These are phyloP conservation scores for Cryphonectria radicalis DNA, from an alignment of 2,329 filamentous ascomycete genomes.

Conservation along the genomic window DNA sequence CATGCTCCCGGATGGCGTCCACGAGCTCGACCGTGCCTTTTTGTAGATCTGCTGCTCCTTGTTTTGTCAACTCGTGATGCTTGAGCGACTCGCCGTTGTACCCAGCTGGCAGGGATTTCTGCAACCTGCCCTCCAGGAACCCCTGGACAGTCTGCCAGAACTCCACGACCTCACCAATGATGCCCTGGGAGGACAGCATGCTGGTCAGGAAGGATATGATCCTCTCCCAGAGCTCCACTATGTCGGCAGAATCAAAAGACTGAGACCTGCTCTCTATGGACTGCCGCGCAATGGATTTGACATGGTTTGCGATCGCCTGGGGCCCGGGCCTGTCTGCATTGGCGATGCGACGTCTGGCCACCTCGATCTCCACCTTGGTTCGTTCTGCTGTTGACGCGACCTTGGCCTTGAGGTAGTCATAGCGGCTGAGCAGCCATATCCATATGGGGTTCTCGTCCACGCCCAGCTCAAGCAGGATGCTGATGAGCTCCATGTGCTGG, in stretches of 20 bases:
- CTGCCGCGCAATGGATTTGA: conserved; percentile 74
- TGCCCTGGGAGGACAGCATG: conserved; percentile 76
- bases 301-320: conserved; percentile 72
- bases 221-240: conserved; percentile 93
- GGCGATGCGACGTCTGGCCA: conserved; percentile 80
- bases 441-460: conserved; percentile 96
- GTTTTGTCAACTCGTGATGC: conserved; percentile 78
- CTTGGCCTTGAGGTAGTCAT: conserved; percentile 85
- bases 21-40: conserved; percentile 83
- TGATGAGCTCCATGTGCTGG: conserved; percentile 87
- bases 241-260: conserved; percentile 76
- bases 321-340: conserved; percentile 72
- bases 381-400: conserved; percentile 81
- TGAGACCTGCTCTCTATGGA: conserved; percentile 62
- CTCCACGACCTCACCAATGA: conserved; percentile 86
- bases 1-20: conserved; percentile 76
- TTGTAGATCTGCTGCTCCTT: conserved; percentile 73
- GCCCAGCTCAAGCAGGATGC: conserved; percentile 86
- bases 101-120: conserved; percentile 77
- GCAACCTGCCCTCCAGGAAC: conserved; percentile 85
- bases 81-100: conserved; percentile 79
- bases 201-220: conserved; percentile 74
- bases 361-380: conserved; percentile 90
- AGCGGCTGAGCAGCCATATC: conserved; percentile 90
- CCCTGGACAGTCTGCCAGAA: conserved; percentile 93